Base-by-base conservation (phyloP, 768 basidiomycete genomes). In the Tricholoma saponaceum region DNA sequence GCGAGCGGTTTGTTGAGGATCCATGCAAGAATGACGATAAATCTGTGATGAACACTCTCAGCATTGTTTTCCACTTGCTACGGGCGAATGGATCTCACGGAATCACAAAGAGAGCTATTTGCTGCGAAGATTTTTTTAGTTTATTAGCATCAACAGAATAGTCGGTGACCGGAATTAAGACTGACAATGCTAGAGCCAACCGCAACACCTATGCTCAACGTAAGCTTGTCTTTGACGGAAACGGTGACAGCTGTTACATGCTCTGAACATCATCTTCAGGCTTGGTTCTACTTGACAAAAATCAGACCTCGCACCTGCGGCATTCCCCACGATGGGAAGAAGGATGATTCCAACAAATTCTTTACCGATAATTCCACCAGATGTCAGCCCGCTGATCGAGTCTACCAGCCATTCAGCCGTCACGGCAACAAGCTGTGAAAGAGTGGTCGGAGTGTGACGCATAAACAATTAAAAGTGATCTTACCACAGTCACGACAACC, bases 161-260 rank as follows among this genome's bases (percentile, higher is more conserved):
- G 26, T 22, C 32, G 16, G 32, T 22, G 54, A 43, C 28, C 18
- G 28, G 47, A 5, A 32, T 35, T 13, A 41, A 6, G 16, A 76
- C 87, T 67, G 66, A 90, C 89, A 28, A 91, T 89, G 64, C 87
- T 89, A 1, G 88, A 90, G 51, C 93, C 90, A 22, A 93, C 91
- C 13, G 95, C 92, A 18, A 97, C 91, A 20, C 90, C 86, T 54
- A 97, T 75, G 67, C 90, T 91, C 3, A 97, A 80, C 32, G 90
- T 92, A 22, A 97, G 76, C 69, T 97, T 96, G 70, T 89, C 84
- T 73, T 96, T 96, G 58, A 92, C 88, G 0, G 94, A 91, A 6
- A 95, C 94, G 0, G 89, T 88, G 25, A 97, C 92, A 13, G 95
- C 94, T 2, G 93, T 97, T 37, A 87, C 87, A 67, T 95, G 94